phyloP scores from a whole-genome alignment of 2,329 filamentous ascomycete species.

The Colletotrichum sp. region DNA sequence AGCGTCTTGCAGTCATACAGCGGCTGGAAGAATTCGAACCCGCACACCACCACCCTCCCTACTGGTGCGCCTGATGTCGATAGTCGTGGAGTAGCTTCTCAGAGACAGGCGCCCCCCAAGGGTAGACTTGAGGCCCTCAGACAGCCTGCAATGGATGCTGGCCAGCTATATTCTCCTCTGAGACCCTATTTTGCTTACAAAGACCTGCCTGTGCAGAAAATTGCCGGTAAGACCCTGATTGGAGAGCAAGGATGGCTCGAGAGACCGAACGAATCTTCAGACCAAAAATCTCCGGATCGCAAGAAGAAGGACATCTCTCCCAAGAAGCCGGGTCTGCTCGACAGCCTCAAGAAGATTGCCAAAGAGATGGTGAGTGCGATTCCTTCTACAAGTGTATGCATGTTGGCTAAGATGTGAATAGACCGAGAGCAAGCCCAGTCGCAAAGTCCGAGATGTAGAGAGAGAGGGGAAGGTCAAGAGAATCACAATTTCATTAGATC shows the following conservation, averaged over 20 bases:
- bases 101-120: not conserved
- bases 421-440: slow-evolving; percentile 41
- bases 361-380: slow-evolving; percentile 53
- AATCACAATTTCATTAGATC: slow-evolving; percentile 54
- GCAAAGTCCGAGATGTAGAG: slow-evolving; percentile 33
- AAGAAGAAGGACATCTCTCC: slow-evolving; percentile 22
- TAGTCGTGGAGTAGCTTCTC: not conserved
- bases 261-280: slow-evolving; percentile 37
- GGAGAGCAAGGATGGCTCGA: slow-evolving; percentile 64
- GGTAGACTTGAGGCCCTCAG: slow-evolving; percentile 10
- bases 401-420: slow-evolving; percentile 15
- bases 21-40: slow-evolving; percentile 6
- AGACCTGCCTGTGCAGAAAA: slow-evolving; percentile 42
- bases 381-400: not conserved
- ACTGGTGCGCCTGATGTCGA: not conserved
- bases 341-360: slow-evolving; percentile 56
- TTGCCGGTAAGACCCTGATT: slow-evolving; percentile 56
- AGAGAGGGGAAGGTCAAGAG: slow-evolving; percentile 30
- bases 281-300: not conserved
- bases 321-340: slow-evolving; percentile 48
- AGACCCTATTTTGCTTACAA: slow-evolving; percentile 45
- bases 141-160: slow-evolving; percentile 20
- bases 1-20: slow-evolving; percentile 18
- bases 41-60: not conserved
- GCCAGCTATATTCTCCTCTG: slow-evolving; percentile 45